Evolutionary conservation across 1,139 yeast species (phyloP), one percentile per base, ranked within the genome.

Genomic region (Candida dubliniensis): DNA sequence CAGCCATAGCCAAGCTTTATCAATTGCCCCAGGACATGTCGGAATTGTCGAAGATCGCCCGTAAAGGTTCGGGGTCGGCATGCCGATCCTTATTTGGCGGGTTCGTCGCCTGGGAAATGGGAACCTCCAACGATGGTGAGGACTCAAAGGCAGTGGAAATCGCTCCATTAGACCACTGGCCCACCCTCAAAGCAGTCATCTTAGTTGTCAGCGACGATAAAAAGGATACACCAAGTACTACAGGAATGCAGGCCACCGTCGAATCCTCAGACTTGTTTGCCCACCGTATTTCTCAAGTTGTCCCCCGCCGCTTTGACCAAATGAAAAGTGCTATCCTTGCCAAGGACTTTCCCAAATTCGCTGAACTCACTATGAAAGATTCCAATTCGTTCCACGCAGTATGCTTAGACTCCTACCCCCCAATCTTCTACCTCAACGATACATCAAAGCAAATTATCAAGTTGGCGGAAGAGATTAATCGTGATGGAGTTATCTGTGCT

Each of bases 101-200:
- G 7, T 93, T 83, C 62, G 99, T 93, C 12, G 98, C 98, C 4
- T 93, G 99, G 99, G 96, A 93, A 66, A 91, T 90, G 97, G 99
- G 99, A 44, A 53, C 57, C 2, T 52, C 61, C 47, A 69, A 54
- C 0, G 84, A 89, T 58, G 99, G 99, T 8, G 74, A 79, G 40
- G 99, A 93, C 66, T 90, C 97, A 15, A 83, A 82, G 59, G 99
- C 99, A 1, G 95, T 89, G 29, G 90, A 89, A 68, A 79, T 93
- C 39, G 96, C 96, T 4, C 85, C 95, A 7, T 64, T 76, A 54
- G 75, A 74, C 34, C 96, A 89, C 66, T 93, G 99, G 99, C 91
- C 97, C 32, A 76, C 80, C 36, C 87, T 93, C 84, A 84, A 85
- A 58, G 98, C 98, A 11, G 88, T 89, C 32, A 87, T 93, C 47